Evolutionary conservation across 108 stramenopile genomes (phyloP), one percentile per base, ranked within the genome.

Genomic region (Mediolabrus comicus): DNA sequence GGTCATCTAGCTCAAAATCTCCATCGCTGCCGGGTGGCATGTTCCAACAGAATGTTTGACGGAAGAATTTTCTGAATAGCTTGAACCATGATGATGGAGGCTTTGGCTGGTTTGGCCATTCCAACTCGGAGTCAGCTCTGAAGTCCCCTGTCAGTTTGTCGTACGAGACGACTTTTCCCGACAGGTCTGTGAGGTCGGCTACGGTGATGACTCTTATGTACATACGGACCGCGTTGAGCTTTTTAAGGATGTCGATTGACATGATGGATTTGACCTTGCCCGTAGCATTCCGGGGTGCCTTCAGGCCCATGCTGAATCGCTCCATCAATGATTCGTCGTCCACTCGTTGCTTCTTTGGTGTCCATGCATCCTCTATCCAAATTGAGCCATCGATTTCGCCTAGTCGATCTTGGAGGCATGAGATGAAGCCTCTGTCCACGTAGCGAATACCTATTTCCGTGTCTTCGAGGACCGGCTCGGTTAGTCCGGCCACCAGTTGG

Each of bases 401-500:
- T 2, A 69, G 35, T 30, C 56, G 2, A 2, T 28, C 7, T 0
- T 36, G 33, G 0, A 58, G 13, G 41, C 52, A 30, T 17, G 1
- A 1, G 6, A 69, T 46, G 16, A 38, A 27, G 1, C 67, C 57
- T 16, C 1, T 29, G 12, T 43, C 55, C 1, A 69, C 0, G 16
- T 69, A 69, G 4, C 3, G 9, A 1, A 58, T 19, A 14, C 4
- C 2, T 27, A 8, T 8, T 3, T 0, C 12, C 14, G 36, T 26
- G 2, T 58, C 0, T 49, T 58, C 56, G 2, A 58, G 36, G 4
- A 69, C n/a, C 25, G 67, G 67, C 1, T 26, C 3, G 4, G 10
- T 24, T 38, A 69, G 41, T 7, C 67, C 67, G 9, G 56, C 28
- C 11, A 12, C 2, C 38, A 69, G 27, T 43, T 69, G 67, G 25